These are phyloP conservation scores for Tulasnella sp. DNA, from an alignment of 768 basidiomycete species.

Conservation along the genomic window DNA sequence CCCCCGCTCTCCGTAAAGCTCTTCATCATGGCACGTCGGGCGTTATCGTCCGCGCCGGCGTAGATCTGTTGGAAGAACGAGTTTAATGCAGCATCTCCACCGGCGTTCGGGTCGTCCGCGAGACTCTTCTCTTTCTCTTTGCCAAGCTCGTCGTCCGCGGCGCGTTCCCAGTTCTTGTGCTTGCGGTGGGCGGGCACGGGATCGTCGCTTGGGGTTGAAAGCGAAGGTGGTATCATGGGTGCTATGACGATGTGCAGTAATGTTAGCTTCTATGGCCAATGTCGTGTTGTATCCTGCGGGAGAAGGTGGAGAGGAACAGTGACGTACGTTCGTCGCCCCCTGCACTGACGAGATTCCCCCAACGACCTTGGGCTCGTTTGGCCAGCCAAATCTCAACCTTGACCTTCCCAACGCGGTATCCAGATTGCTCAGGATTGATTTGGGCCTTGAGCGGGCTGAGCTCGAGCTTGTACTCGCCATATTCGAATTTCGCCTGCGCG, in stretches of 20 bases:
- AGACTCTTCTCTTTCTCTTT: slow-evolving; percentile 55
- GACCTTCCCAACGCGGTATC: slow-evolving; percentile 62
- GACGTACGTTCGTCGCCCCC: slow-evolving; percentile 53
- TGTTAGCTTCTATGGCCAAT: slow-evolving; percentile 25
- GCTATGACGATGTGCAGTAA: slow-evolving; percentile 17
- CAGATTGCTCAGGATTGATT: slow-evolving; percentile 52
- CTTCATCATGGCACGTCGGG: slow-evolving; percentile 94
- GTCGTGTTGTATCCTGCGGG: slow-evolving; percentile 22
- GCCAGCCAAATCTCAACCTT: slow-evolving; percentile 76
- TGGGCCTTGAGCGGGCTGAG: slow-evolving; percentile 74
- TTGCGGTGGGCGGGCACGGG: slow-evolving; percentile 23
- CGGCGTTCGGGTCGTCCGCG: slow-evolving; percentile 77
- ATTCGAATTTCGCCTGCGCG: slow-evolving; percentile 15
- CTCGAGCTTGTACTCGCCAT: slow-evolving; percentile 57
- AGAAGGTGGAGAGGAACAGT: not conserved
- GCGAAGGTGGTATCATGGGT: slow-evolving; percentile 27
- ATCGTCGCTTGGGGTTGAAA: slow-evolving; percentile 25
- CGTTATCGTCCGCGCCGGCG: slow-evolving; percentile 81
- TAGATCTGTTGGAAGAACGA: slow-evolving; percentile 87
- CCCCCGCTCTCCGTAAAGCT: slow-evolving; percentile 91
- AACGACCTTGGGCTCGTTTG: slow-evolving; percentile 56
- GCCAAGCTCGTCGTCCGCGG: slow-evolving; percentile 54
- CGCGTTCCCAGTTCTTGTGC: slow-evolving; percentile 82
- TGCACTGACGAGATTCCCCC: slow-evolving; percentile 67
- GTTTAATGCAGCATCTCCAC: slow-evolving; percentile 79